These are phyloP conservation scores for Aspergillus piperis DNA, from an alignment of 2,329 filamentous ascomycete species.

Conservation along the genomic window DNA sequence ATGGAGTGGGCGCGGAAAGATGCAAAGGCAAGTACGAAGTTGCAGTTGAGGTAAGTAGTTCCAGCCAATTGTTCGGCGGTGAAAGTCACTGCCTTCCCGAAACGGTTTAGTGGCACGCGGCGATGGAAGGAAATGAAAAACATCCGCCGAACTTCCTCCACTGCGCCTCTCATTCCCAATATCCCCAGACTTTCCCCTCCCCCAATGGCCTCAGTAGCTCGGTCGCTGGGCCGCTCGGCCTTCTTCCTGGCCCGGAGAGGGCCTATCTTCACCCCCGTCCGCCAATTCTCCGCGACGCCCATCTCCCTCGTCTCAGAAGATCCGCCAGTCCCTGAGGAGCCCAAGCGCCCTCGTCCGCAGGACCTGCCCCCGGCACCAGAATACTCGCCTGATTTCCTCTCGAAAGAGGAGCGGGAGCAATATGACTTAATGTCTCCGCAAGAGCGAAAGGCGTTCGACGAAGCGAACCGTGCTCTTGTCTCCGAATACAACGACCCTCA, in stretches of 20 bases:
- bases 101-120: constrained; percentile 25
- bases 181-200: constrained; percentile 15
- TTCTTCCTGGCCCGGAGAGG: constrained; percentile 35
- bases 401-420: constrained; percentile 37
- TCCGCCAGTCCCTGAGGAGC: constrained; percentile 31
- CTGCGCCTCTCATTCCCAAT: constrained; percentile 15
- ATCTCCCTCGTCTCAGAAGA: constrained; percentile 37
- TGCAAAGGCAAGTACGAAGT: too few relatives aligned
- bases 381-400: constrained; percentile 40
- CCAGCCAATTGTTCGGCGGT: constrained; percentile 1
- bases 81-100: constrained; percentile 8
- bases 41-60: background rate
- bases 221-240: constrained; percentile 41
- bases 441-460: constrained; percentile 39
- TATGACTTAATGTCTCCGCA: constrained; percentile 43
- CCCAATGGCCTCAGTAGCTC: constrained; percentile 44
- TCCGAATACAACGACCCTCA: constrained; percentile 40
- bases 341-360: constrained; percentile 30
- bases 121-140: constrained; percentile 18
- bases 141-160: constrained; percentile 19
- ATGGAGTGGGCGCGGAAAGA: background rate
- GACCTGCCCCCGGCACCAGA: constrained; percentile 35
- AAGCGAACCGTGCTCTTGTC: constrained; percentile 37
- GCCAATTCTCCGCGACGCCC: constrained; percentile 39
- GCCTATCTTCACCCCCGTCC: constrained; percentile 26